Evolutionary conservation across 768 basidiomycete species (phyloP).

Genomic region (Lentinus brumalis): DNA sequence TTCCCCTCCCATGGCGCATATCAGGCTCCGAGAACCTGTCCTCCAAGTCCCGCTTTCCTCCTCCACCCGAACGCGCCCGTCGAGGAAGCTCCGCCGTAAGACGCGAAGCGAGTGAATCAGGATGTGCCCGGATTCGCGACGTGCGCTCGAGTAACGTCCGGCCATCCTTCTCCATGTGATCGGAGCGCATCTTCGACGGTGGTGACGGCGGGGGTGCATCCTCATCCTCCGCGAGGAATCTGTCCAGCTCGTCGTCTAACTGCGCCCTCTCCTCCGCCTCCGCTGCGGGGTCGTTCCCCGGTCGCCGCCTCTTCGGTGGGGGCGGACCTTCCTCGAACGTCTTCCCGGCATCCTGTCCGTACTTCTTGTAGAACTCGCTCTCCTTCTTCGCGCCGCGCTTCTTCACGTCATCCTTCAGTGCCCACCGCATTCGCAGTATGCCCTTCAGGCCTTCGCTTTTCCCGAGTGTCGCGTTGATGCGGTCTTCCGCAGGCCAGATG

Average conservation of each 20-base stretch:
- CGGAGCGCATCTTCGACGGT: conserved; percentile 69
- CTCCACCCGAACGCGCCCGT: conserved; percentile 34
- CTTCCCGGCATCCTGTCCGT: conserved; percentile 68
- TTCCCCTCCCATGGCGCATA: conserved; percentile 5
- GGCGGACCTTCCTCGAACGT: conserved; percentile 35
- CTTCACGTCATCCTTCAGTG: conserved; percentile 70
- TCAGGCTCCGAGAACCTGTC: conserved; percentile 6
- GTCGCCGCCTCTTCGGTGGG: conserved; percentile 36
- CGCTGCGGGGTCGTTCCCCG: conserved; percentile 37
- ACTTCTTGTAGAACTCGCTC: conserved; percentile 79
- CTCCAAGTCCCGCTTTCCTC: conserved; percentile 18
- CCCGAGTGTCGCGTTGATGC: conserved; percentile 72
- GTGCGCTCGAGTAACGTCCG: conserved; percentile 61
- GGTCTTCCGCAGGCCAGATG: conserved; percentile 79
- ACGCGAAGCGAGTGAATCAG: conserved; percentile 44
- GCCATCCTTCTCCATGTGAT: conserved; percentile 55
- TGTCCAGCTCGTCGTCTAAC: conserved; percentile 71
- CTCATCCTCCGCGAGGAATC: conserved; percentile 56
- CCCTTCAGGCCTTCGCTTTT: conserved; percentile 70
- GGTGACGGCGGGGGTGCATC: conserved; percentile 43
- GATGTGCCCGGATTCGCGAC: conserved; percentile 44
- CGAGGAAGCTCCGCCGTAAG: conserved; percentile 48
- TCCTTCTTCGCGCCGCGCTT: conserved; percentile 70
- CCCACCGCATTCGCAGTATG: conserved; percentile 75
- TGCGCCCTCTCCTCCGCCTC: conserved; percentile 40